phyloP scores from a whole-genome alignment of 75 land plant genomes.

The Ceratopteris richardii region DNA sequence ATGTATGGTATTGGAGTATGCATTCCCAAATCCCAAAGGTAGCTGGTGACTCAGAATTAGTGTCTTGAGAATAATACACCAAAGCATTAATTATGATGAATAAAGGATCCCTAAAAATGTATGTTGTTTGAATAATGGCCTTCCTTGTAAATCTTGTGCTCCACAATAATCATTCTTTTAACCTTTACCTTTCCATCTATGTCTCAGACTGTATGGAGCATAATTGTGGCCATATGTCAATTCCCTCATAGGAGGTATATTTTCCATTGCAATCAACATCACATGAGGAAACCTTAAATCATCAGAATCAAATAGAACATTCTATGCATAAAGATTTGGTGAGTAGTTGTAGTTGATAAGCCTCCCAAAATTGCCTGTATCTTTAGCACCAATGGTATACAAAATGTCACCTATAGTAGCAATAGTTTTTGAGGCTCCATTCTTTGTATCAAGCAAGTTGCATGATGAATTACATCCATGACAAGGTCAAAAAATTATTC shows the following conservation, averaged over 20 bases:
- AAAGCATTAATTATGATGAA: no score
- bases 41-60: no score
- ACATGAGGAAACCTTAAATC: slow-evolving; percentile 53
- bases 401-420: slow-evolving; percentile 12
- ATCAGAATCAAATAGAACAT: slow-evolving; percentile 61
- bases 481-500: slow-evolving; percentile 41
- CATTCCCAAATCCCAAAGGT: no score
- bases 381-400: slow-evolving; percentile 61
- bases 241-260: slow-evolving; percentile 66
- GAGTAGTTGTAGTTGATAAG: slow-evolving; percentile 58
- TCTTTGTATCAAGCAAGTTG: slow-evolving; percentile 55
- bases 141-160: slow-evolving; percentile 41
- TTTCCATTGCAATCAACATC: slow-evolving; percentile 78
- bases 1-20: no score
- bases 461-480: slow-evolving; percentile 29
- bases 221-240: slow-evolving; percentile 59
- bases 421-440: slow-evolving; percentile 9
- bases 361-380: slow-evolving; percentile 52
- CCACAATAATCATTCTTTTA: slow-evolving; percentile 59
- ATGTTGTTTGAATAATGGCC: no score
- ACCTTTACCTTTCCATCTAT: slow-evolving; percentile 44
- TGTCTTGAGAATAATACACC: no score
- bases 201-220: slow-evolving; percentile 39
- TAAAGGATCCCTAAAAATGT: no score
- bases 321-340: slow-evolving; percentile 75